Conservation (phyloP, 2,329 filamentous ascomycete genomes). For the Fusarium sp. region DNA sequence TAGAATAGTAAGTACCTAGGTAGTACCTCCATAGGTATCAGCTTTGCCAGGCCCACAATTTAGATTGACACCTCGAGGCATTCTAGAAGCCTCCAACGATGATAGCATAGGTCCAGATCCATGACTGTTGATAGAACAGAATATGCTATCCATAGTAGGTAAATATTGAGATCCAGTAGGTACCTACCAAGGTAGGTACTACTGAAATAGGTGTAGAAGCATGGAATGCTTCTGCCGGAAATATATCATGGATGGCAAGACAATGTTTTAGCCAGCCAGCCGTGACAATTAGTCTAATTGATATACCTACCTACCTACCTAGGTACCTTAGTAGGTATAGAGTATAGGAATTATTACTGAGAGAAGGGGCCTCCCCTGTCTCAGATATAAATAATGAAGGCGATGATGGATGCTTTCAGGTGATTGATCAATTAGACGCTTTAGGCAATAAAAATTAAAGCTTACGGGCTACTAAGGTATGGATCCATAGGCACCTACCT, state of each 20-base stretch:
- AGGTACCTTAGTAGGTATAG: not conserved
- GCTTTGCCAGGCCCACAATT: constrained; percentile 35
- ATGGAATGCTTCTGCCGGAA: not conserved
- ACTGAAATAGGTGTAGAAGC: not conserved
- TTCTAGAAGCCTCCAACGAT: constrained; percentile 22
- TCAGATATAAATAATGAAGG: constrained; percentile 7
- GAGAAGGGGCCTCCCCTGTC: not conserved
- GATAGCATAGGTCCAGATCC: not conserved
- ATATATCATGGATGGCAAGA: constrained; percentile 1
- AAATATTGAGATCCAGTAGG: too few species aligned
- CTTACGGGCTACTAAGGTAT: too few species aligned
- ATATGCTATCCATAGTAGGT: too few species aligned
- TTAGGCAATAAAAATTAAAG: constrained; percentile 22
- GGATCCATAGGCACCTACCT: too few species aligned
- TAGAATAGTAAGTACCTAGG: too few species aligned
- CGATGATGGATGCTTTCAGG: constrained; percentile 12
- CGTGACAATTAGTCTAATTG: not conserved
- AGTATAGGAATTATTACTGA: not conserved
- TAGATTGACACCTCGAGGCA: constrained; percentile 2
- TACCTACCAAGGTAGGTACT: not conserved
- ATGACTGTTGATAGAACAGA: not conserved
- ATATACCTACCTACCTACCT: not conserved
- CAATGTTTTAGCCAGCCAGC: constrained; percentile 21
- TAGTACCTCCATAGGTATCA: not conserved
- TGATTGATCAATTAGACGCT: constrained; percentile 10